These are phyloP conservation scores for Apiospora phragmitis DNA, from an alignment of 2,329 filamentous ascomycete species.

Conservation along the genomic window DNA sequence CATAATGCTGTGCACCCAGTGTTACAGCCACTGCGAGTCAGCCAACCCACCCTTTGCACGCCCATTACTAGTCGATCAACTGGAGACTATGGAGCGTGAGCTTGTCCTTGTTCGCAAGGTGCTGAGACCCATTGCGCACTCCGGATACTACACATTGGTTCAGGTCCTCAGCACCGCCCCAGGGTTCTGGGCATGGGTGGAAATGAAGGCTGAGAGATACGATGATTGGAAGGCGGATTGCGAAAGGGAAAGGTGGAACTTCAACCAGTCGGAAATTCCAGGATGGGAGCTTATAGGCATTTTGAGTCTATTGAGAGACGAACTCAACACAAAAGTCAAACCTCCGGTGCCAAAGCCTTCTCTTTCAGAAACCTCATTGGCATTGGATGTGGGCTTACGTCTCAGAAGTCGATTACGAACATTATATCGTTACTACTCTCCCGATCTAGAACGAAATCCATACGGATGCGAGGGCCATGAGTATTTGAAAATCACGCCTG, in stretches of 20 bases:
- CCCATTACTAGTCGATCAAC: no score
- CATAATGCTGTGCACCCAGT: not conserved
- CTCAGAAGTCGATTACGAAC: not conserved
- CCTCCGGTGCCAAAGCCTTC: not conserved
- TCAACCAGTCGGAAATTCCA: accelerated
- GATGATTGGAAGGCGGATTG: not conserved
- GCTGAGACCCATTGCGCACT: not conserved
- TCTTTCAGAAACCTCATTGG: not conserved
- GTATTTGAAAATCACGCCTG: not conserved
- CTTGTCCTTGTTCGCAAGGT: not conserved
- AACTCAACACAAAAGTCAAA: not conserved
- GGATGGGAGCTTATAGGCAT: not conserved
- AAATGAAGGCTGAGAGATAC: not conserved
- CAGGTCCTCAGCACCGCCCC: not conserved
- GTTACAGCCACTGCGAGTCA: not conserved
- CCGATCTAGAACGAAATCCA: not conserved
- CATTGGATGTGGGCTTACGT: not conserved
- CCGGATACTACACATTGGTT: not conserved
- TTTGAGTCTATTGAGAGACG: not conserved
- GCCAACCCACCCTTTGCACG: no score
- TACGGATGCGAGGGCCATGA: not conserved
- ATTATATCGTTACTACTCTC: not conserved
- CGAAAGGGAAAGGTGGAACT: not conserved
- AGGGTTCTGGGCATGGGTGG: not conserved
- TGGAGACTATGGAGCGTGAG: not conserved